These are phyloP conservation scores for Suillus fuscotomentosus DNA, from an alignment of 768 basidiomycete genomes.

Conservation along the genomic window DNA sequence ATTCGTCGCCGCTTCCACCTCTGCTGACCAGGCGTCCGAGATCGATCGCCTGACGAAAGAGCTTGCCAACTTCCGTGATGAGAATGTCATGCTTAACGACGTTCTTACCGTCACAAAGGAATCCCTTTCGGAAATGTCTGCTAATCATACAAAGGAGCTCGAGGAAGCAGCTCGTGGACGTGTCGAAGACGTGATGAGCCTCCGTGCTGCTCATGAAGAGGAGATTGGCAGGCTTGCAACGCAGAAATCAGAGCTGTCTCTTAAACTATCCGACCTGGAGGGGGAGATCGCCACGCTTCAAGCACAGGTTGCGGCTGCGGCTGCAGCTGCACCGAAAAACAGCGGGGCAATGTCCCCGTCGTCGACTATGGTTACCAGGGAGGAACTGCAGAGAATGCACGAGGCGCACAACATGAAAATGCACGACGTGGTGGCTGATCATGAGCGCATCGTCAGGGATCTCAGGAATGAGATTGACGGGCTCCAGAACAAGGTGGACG, in stretches of 20 bases:
- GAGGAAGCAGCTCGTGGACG: constrained; percentile 71
- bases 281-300: constrained; percentile 70
- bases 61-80: constrained; percentile 63
- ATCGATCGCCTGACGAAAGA: constrained; percentile 56
- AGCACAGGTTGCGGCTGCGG: constrained; percentile 47
- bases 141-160: constrained; percentile 69
- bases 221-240: constrained; percentile 54
- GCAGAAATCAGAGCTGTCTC: constrained; percentile 62
- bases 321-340: constrained; percentile 49
- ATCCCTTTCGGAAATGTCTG: constrained; percentile 67
- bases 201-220: constrained; percentile 57
- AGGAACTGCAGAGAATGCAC: constrained; percentile 74
- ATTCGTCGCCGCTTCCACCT: constrained; percentile 38
- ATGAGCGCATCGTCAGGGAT: constrained; percentile 55
- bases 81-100: constrained; percentile 62
- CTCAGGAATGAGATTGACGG: constrained; percentile 58
- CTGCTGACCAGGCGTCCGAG: constrained; percentile 52
- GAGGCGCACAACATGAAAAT: constrained; percentile 85
- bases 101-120: constrained; percentile 67
- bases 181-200: constrained; percentile 66
- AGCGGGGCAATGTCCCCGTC: constrained; percentile 46
- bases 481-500: constrained; percentile 46
- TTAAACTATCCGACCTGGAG: constrained; percentile 70
- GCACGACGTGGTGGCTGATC: constrained; percentile 66
- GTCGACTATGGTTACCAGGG: constrained; percentile 56